These are phyloP conservation scores for Lecanicillium sp. DNA, from an alignment of 2,329 filamentous ascomycete genomes.

Conservation along the genomic window DNA sequence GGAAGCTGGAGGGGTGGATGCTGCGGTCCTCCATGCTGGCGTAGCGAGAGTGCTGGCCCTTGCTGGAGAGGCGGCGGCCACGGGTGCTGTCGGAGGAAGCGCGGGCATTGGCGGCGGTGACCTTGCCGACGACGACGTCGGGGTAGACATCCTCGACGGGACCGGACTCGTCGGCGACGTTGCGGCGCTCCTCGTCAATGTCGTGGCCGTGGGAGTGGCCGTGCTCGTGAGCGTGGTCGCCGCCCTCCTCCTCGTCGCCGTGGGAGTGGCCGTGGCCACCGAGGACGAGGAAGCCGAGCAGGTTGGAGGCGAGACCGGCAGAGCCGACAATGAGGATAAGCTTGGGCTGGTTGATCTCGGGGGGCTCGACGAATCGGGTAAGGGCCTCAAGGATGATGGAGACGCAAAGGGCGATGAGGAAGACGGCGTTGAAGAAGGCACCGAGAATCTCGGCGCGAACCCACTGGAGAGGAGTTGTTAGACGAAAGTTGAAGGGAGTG, in stretches of 20 bases:
- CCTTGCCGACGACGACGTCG: conserved; percentile 52
- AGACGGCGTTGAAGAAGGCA: conserved; percentile 94
- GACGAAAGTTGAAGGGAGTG: background rate
- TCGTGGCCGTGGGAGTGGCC: conserved; percentile 29
- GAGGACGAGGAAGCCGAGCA: conserved; percentile 82
- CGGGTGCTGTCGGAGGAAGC: conserved; percentile 27
- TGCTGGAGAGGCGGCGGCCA: conserved; percentile 40
- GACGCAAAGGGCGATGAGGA: conserved; percentile 90
- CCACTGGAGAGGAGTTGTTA: conserved; percentile 56
- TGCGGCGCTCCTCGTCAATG: conserved; percentile 47
- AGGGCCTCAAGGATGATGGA: conserved; percentile 95
- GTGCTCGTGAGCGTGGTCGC: conserved; percentile 27
- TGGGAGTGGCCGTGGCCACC: conserved; percentile 72
- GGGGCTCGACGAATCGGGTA: conserved; percentile 85
- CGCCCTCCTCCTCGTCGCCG: conserved; percentile 26
- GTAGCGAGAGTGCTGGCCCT: conserved; percentile 50
- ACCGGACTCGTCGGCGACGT: conserved; percentile 50
- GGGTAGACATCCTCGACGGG: conserved; percentile 57
- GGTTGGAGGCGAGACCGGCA: conserved; percentile 79
- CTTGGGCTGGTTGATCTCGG: conserved; percentile 76
- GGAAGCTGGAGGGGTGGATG: conserved; percentile 83
- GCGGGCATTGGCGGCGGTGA: conserved; percentile 25
- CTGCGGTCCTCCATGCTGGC: conserved; percentile 67
- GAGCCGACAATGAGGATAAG: conserved; percentile 87
- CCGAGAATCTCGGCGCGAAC: conserved; percentile 95